Base-by-base conservation (phyloP, 2,329 filamentous ascomycete species). In the Sporothrix luriei region DNA sequence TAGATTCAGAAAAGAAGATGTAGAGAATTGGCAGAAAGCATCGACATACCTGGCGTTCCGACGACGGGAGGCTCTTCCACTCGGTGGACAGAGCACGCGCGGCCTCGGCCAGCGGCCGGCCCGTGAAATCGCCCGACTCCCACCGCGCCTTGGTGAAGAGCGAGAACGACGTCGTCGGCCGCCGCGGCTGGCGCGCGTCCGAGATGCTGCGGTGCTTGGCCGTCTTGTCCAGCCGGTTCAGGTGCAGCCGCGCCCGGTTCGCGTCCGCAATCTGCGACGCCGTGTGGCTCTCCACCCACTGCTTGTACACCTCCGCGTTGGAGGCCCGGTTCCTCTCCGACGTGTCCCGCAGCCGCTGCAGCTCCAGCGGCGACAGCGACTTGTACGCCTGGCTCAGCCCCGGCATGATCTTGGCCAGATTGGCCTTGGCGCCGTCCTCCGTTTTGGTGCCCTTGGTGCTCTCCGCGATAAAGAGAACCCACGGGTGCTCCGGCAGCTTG, bases 181-280 rank as follows among this genome's bases (percentile, higher is more conserved):
- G 74, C 76, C 81, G 82, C 72, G 85, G 85, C 46, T 78, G 72
- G 52, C 86, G 85, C 2, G 81, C 77, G 74, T 88, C 86, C 2
- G 71, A 72, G 72, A 88, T 81, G 21, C 68, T 0, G 21, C 66
- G 3, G 26, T 68, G 55, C 72, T 75, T 74, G 73, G 76, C 74
- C 59, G 76, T 74, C 64, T 74, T 71, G 66, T 75, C 74, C 68
- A 80, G 79, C 68, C 75, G 79, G 69, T 76, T 77, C 61, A 88
- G 79, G 33, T 71, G 72, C 9, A 59, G 72, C 69, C 86, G 86
- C 26, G 84, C 83, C 2, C 71, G 72, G 78, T 85, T 87, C 71
- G 85, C 85, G 2, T 77, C 71, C 62, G 75, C 72, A 68, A 87
- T 82, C 40, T 79, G 76, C 66, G 76, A 74, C 3, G 78, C 76